These are phyloP conservation scores for Heliosperma pusillum DNA, from an alignment of 148 eudicot genomes.

Conservation along the genomic window DNA sequence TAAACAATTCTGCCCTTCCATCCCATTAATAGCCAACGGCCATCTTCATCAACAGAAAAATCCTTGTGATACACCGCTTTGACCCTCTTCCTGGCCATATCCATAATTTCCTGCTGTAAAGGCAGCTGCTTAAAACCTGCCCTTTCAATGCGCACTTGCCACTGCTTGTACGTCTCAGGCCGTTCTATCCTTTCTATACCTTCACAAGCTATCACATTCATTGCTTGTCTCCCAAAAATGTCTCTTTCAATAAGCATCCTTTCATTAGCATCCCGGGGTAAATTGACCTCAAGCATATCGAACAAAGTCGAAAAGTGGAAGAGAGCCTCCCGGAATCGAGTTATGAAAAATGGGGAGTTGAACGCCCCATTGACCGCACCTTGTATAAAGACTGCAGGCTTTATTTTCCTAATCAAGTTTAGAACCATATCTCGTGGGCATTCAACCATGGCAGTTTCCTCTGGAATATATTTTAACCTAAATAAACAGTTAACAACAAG, in stretches of 20 bases:
- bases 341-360: conserved; percentile 65
- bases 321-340: conserved; percentile 73
- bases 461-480: conserved; percentile 56
- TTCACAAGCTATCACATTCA: conserved; percentile 78
- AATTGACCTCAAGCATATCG: conserved; percentile 65
- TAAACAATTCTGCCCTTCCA: conserved; percentile 73
- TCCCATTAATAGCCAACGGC: conserved; percentile 71
- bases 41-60: conserved; percentile 62
- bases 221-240: conserved; percentile 59
- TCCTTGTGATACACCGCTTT: conserved; percentile 56
- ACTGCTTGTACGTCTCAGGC: conserved; percentile 84
- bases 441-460: conserved; percentile 61
- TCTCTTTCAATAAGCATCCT: conserved; percentile 62
- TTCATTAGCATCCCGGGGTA: conserved; percentile 60
- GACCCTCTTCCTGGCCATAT: conserved; percentile 46
- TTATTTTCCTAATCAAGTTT: conserved; percentile 47
- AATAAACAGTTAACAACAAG: conserved; percentile 61
- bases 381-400: conserved; percentile 54
- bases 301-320: conserved; percentile 71
- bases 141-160: conserved; percentile 71
- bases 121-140: conserved; percentile 62
- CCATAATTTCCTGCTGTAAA: conserved; percentile 45
- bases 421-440: conserved; percentile 67
- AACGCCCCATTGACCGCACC: conserved; percentile 65
- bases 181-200: conserved; percentile 76